Conservation (phyloP, 169 alveolate genomes). For the Theileria orientalis region DNA sequence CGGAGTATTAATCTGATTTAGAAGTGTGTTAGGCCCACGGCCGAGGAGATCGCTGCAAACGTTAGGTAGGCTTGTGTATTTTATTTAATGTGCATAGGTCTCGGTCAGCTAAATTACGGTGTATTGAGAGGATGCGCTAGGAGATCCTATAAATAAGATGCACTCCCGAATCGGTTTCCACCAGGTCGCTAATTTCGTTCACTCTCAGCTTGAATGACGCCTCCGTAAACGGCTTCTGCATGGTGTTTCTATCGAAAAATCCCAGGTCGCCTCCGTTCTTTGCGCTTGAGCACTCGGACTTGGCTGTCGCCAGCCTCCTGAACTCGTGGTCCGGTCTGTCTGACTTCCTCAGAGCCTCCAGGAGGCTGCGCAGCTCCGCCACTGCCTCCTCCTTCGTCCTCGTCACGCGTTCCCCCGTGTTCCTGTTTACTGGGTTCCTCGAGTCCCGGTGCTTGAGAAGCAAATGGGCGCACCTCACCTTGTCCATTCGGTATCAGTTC, state of each 20-base stretch:
- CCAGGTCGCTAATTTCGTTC: conserved; percentile 84
- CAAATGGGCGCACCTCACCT: conserved; percentile 83
- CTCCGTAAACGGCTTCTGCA: conserved; percentile 85
- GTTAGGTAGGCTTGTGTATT: conserved; percentile 9
- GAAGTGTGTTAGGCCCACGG: conserved; percentile 58
- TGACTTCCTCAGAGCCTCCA: conserved; percentile 60
- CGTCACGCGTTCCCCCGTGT: conserved; percentile 80
- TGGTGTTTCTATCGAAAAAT: conserved; percentile 77
- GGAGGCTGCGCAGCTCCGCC: conserved; percentile 63
- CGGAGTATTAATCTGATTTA: conserved; percentile 12
- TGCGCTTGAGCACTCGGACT: conserved; percentile 82
- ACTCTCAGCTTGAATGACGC: conserved; percentile 81
- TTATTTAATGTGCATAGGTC: conserved; percentile 7
- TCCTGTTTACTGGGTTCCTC: conserved; percentile 85
- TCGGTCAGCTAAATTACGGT: conserved; percentile 58
- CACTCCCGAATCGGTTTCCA: conserved; percentile 86
- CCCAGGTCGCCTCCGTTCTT: conserved; percentile 88
- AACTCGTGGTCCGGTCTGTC: conserved; percentile 48
- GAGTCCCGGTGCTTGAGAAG: conserved; percentile 85
- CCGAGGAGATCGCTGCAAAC: conserved; percentile 29
- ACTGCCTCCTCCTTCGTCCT: conserved; percentile 84
- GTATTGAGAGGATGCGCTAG: conserved; percentile 49
- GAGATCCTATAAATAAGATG: conserved; percentile 85
- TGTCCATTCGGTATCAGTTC: background rate
- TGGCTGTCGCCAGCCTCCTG: conserved; percentile 73